Base-by-base conservation (phyloP, 495 filamentous ascomycete species). In the Lepidopterella palustris region DNA sequence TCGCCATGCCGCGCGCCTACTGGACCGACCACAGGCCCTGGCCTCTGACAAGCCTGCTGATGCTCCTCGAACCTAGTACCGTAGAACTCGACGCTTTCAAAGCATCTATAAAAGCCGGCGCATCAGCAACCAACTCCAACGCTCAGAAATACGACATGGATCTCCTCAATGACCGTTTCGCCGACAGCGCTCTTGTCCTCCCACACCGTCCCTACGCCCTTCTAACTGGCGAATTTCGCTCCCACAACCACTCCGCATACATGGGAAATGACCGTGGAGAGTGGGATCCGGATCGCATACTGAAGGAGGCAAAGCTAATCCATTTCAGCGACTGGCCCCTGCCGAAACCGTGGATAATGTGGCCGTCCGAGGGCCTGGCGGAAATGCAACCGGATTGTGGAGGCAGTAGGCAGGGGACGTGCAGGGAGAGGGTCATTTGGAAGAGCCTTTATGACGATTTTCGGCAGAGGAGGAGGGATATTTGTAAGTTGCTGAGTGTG, bases 251-350 rank as follows among this genome's bases (percentile, higher is more conserved):
- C 63, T 63, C 67, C 5, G 73, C 73, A 0, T 92, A 85, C 63
- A 65, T 92, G 4, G 87, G 87, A 4, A 82, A 77, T 39, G 75
- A 78, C n/a, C 68, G 75, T 3, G 82, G 86, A 61, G 70, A 66
- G 20, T 95, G 89, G 87, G 82, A 92, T 70, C 79, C 88, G 0
- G 77, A 84, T 11, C 76, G 70, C 45, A 79, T 81, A 27, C 72
- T 84, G 29, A 73, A 77, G 21, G 84, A 91, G 67, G 87, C 86
- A 9, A 91, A 86, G 64, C 79, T 89, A 13, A 78, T 93, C 0
- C 89, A 91, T 72, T 92, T 95, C 66, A 85, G 81, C 2, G 89
- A 93, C 66, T 88, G 84, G 83, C 89, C 89, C 3, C 62, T 90
- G 42, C 87, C 88, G 3, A 92, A 92, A 70, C 88, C 88, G 0